These are phyloP conservation scores for Hymenoscyphus repandus DNA, from an alignment of 2,329 filamentous ascomycete species.

Conservation along the genomic window DNA sequence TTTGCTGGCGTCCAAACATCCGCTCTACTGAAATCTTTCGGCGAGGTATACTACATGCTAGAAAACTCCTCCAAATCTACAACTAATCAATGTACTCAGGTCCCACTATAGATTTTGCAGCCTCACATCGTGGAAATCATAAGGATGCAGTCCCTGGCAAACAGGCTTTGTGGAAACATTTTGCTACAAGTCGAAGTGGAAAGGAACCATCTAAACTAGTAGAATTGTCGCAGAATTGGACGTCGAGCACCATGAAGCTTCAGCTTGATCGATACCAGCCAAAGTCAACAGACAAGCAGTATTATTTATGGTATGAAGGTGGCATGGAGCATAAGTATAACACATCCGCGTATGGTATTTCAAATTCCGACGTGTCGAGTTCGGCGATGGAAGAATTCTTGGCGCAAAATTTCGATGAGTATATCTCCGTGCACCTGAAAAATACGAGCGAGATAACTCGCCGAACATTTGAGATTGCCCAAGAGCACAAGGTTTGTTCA, in stretches of 20 bases:
- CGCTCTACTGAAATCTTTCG: conserved; percentile 11
- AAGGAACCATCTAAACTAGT: conserved; percentile 7
- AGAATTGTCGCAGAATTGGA: conserved; percentile 12
- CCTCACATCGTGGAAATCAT: conserved; percentile 9
- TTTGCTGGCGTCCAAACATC: conserved; percentile 16
- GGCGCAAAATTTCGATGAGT: conserved; percentile 5
- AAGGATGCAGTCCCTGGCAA: conserved; percentile 11
- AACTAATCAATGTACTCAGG: conserved; percentile 1
- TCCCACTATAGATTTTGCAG: conserved; percentile 12
- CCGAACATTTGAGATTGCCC: conserved; percentile 9
- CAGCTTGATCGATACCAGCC: conserved; percentile 12
- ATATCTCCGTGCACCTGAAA: conserved; percentile 10
- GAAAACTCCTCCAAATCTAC: neutral
- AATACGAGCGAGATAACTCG: conserved; percentile 6
- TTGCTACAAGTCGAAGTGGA: conserved; percentile 8
- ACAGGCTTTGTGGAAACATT: conserved; percentile 13
- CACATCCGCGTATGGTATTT: conserved; percentile 11
- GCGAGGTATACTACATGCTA: conserved; percentile 9
- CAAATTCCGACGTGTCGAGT: conserved; percentile 2
- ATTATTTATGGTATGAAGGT: conserved; percentile 10
- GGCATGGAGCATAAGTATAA: conserved; percentile 8
- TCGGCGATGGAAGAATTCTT: conserved; percentile 8
- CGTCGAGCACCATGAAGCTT: conserved; percentile 6
- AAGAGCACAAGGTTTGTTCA: conserved; percentile 6
- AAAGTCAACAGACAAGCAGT: conserved; percentile 11